Percentiles rank a stretch among this genome's conserved stretches.
Conservation (phyloP, 192 early-diverging fungal genomes). For the Jimgerdemannia lactiflua region DNA sequence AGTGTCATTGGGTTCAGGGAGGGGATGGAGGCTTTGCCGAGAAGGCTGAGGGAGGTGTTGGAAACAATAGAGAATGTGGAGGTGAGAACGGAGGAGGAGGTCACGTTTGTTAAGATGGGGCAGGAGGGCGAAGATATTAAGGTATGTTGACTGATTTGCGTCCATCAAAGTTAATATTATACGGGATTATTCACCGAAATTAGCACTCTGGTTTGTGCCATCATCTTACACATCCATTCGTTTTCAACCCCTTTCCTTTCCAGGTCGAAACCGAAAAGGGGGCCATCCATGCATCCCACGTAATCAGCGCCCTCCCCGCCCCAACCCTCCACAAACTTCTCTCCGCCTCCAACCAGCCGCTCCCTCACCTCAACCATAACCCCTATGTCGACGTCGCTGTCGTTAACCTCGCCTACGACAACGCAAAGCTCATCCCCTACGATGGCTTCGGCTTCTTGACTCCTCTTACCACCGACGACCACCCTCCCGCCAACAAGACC, state of each 20-base stretch:
- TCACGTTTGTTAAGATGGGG: constrained; percentile 3
- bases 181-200: neutral
- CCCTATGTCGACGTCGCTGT: constrained; percentile 78
- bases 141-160: constrained; percentile 20
- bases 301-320: constrained; percentile 72
- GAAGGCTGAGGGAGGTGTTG: constrained; percentile 54
- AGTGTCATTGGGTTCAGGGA: constrained; percentile 84
- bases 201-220: too few species aligned
- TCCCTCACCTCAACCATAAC: constrained; percentile 55
- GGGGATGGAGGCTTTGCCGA: constrained; percentile 71
- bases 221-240: neutral
- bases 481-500: constrained; percentile 25
- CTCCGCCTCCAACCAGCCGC: constrained; percentile 8
- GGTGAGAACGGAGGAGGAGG: constrained; percentile 38
- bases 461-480: constrained; percentile 37
- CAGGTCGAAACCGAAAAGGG: constrained; percentile 30
- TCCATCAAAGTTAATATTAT: neutral
- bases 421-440: constrained; percentile 47
- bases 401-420: constrained; percentile 73
- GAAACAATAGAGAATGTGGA: constrained; percentile 50
- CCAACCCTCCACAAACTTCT: constrained; percentile 45
- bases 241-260: neutral
- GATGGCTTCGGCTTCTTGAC: constrained; percentile 92
- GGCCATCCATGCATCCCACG: constrained; percentile 46
- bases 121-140: constrained; percentile 28